phyloP scores from a whole-genome alignment of 805 yeast genomes.

The Lipomyces sp. region DNA sequence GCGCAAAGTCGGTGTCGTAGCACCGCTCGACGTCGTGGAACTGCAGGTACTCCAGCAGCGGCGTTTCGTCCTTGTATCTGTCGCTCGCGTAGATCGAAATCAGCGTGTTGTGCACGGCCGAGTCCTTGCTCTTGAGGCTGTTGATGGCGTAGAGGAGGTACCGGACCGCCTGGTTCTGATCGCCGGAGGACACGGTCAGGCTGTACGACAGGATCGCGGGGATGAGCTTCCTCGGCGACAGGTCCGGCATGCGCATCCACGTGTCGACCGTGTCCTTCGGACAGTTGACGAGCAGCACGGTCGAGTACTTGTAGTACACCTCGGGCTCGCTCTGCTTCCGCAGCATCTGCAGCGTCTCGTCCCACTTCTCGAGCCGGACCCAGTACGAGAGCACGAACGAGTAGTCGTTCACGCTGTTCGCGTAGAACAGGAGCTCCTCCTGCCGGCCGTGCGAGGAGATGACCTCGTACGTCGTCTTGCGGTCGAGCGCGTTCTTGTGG shows the following conservation, averaged over 20 bases:
- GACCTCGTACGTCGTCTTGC: slow-evolving; percentile 66
- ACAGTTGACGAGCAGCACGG: slow-evolving; percentile 60
- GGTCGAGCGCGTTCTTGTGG: slow-evolving; percentile 54
- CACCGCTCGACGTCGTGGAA: slow-evolving; percentile 34
- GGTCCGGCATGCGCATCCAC: slow-evolving; percentile 60
- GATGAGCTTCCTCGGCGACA: slow-evolving; percentile 63
- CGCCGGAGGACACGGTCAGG: slow-evolving; percentile 36
- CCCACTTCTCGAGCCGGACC: slow-evolving; percentile 70
- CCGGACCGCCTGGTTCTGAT: slow-evolving; percentile 61
- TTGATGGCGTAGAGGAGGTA: slow-evolving; percentile 58
- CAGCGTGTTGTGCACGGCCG: slow-evolving; percentile 64
- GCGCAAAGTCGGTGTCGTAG: slow-evolving; percentile 70
- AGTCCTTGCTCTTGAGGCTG: slow-evolving; percentile 44
- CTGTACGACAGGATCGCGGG: slow-evolving; percentile 71
- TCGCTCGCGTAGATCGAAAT: slow-evolving; percentile 61
- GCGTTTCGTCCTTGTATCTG: slow-evolving; percentile 45
- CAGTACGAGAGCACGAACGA: slow-evolving; percentile 66
- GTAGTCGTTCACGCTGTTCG: slow-evolving; percentile 64
- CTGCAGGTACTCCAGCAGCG: slow-evolving; percentile 52
- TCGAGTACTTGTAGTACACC: slow-evolving; percentile 63
- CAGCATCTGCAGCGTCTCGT: slow-evolving; percentile 59
- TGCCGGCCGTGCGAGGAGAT: slow-evolving; percentile 63
- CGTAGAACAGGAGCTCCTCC: slow-evolving; percentile 61
- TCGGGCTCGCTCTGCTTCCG: slow-evolving; percentile 48
- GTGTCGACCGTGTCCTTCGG: slow-evolving; percentile 70